A percentile compares a stretch with the other conserved stretches of the same genome.
phyloP scores from a whole-genome alignment of 495 filamentous ascomycete species.

The Xylaria bambusicola region DNA sequence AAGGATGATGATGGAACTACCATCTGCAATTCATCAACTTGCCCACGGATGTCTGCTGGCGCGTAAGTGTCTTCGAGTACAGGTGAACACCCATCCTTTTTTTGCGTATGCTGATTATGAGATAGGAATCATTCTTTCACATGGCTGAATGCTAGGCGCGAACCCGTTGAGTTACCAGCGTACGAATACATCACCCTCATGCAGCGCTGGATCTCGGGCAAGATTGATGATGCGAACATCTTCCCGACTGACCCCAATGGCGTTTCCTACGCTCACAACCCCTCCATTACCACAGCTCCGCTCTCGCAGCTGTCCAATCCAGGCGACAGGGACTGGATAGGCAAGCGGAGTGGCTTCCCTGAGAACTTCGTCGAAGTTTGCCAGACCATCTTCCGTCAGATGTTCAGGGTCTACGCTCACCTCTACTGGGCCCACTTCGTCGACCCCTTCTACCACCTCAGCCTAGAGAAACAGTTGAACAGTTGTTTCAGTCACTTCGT shows the following conservation, averaged over 20 bases:
- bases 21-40: constrained; percentile 79
- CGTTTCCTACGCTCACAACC: constrained; percentile 57
- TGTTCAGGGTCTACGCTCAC: constrained; percentile 95
- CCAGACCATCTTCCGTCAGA: constrained; percentile 90
- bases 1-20: constrained; percentile 69
- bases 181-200: constrained; percentile 88
- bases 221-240: constrained; percentile 81
- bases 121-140: constrained; percentile 82
- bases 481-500: constrained; percentile 94
- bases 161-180: constrained; percentile 70
- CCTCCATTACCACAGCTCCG: constrained; percentile 59
- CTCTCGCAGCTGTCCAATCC: constrained; percentile 62
- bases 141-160: constrained; percentile 72
- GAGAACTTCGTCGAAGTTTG: constrained; percentile 81
- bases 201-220: constrained; percentile 90
- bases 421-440: constrained; percentile 83
- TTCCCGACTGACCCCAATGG: constrained; percentile 76
- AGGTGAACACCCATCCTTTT: background rate
- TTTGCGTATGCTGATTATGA: constrained; percentile 8
- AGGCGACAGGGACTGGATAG: constrained; percentile 71
- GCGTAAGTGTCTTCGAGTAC: constrained; percentile 59
- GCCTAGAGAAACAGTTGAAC: constrained; percentile 83
- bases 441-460: constrained; percentile 81
- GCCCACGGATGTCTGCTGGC: constrained; percentile 90
- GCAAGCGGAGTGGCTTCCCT: constrained; percentile 86